A percentile compares a stretch with the other conserved stretches of the same genome.
phyloP scores from a whole-genome alignment of 2,329 filamentous ascomycete species.

The Cercospora citrullina region DNA sequence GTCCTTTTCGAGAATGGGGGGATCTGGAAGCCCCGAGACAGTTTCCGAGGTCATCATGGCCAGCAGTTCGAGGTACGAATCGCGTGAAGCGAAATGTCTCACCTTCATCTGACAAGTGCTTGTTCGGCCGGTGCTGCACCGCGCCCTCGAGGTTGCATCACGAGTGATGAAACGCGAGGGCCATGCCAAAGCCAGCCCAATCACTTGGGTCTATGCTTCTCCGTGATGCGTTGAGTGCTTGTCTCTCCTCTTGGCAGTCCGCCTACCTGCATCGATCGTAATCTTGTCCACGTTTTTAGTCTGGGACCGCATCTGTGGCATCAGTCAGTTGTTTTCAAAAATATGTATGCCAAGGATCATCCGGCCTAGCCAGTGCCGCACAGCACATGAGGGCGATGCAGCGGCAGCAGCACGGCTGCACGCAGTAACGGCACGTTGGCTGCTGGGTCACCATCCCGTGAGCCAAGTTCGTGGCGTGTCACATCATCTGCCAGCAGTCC shows the following conservation, averaged over 20 bases:
- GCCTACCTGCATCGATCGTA: background rate
- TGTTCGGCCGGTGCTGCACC: background rate
- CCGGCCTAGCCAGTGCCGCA: background rate
- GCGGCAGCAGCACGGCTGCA: too few relatives aligned
- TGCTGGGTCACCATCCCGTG: background rate
- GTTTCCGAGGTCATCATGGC: background rate
- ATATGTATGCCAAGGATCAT: slow-evolving; percentile 7
- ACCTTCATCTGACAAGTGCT: background rate
- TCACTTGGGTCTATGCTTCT: background rate
- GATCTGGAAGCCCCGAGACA: background rate
- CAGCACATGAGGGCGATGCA: background rate
- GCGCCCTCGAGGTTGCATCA: background rate
- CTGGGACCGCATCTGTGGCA: background rate
- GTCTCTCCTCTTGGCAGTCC: background rate
- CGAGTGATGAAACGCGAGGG: background rate
- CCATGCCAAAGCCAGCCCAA: background rate
- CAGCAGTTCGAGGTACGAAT: background rate
- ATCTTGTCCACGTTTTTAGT: slow-evolving; percentile 1
- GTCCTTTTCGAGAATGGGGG: background rate
- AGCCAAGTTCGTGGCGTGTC: slow-evolving; percentile 4
- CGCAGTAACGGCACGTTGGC: background rate
- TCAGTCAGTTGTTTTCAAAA: slow-evolving; percentile 1
- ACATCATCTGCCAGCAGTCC: background rate
- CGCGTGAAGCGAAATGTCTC: background rate
- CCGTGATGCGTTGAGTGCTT: background rate